Evolutionary conservation across 306 rosid genomes (phyloP), one percentile per base, ranked within the genome.

Genomic region (Vachellia pachyceras): DNA sequence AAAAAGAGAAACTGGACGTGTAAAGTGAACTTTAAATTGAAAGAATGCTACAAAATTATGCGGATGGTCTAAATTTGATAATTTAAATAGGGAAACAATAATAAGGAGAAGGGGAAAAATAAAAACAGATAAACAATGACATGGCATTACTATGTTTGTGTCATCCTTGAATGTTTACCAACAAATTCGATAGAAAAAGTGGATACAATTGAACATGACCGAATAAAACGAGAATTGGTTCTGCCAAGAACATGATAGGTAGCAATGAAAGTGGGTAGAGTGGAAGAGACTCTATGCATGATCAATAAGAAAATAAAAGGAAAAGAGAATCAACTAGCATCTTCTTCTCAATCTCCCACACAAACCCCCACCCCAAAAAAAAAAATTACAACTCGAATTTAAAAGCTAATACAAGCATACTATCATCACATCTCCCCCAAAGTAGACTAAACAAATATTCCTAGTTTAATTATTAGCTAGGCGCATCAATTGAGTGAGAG

Each of bases 1-100:
- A 65, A 65, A 60, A 39, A 46, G 49, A 20, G 25, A 69, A 78
- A 75, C 72, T 3, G n/a, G 72, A 69, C 69, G 18, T 69, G 41
- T 20, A 73, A 46, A 7, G 42, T 74, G 29, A 50, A 36, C 67
- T 4, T 73, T 20, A 42, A 52, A 74, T 23, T 37, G 25, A 41
- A 82, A 74, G 42, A 85, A 77, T 41, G 10, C 75, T 37, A 78
- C 49, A 37, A 15, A 46, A 77, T 67, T 50, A 61, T 12, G 42
- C 45, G 36, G 39, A 65, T 41, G 66, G 39, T 42, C 73, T 61
- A 69, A 14, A 52, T 42, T 79, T 45, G 57, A 76, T 37, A 44
- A 25, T 46, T 50, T 60, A 23, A 58, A 72, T 64, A 49, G 18
- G 5, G 5, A 23, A 23, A 17, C 22, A 4, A 29, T 7, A 47